phyloP scores from a whole-genome alignment of 805 yeast genomes.

The Pichia gijzeniarum region DNA sequence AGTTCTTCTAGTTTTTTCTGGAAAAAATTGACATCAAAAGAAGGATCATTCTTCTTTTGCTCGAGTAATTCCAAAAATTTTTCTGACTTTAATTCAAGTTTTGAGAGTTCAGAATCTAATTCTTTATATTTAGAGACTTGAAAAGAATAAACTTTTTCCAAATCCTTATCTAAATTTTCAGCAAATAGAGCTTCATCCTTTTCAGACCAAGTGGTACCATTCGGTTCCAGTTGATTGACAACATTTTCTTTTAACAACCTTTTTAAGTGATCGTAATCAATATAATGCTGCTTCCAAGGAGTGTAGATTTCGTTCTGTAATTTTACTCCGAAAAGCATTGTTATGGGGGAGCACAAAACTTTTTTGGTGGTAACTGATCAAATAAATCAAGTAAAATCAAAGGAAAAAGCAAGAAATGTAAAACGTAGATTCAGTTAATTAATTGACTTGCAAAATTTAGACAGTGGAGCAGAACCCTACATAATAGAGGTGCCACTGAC shows the following conservation, averaged over 20 bases:
- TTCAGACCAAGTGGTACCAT: conserved; percentile 48
- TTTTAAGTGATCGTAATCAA: conserved; percentile 60
- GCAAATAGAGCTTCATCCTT: conserved; percentile 69
- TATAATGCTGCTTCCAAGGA: conserved; percentile 80
- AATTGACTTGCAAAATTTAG: too few species aligned
- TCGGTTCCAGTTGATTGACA: conserved; percentile 15
- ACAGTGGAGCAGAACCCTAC: too few species aligned
- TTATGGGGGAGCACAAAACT: too few species aligned
- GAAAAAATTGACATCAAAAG: conserved; percentile 54
- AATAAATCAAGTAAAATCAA: too few species aligned
- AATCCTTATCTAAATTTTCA: conserved; percentile 55
- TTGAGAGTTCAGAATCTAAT: conserved; percentile 56
- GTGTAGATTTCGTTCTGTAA: conserved; percentile 73
- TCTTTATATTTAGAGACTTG: conserved; percentile 62
- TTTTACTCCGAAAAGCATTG: conserved; percentile 83
- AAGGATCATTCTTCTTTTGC: conserved; percentile 23
- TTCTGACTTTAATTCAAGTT: conserved; percentile 55
- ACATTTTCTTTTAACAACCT: conserved; percentile 65
- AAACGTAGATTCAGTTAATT: too few species aligned
- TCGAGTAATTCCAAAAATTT: conserved; percentile 26
- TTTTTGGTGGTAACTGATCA: too few species aligned
- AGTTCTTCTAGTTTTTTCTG: conserved; percentile 67
- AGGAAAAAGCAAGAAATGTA: too few species aligned
- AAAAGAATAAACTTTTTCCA: conserved; percentile 73
- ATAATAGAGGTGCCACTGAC: too few species aligned